These are phyloP conservation scores for Xylogone sp. DNA, from an alignment of 2,329 filamentous ascomycete species.

Conservation along the genomic window DNA sequence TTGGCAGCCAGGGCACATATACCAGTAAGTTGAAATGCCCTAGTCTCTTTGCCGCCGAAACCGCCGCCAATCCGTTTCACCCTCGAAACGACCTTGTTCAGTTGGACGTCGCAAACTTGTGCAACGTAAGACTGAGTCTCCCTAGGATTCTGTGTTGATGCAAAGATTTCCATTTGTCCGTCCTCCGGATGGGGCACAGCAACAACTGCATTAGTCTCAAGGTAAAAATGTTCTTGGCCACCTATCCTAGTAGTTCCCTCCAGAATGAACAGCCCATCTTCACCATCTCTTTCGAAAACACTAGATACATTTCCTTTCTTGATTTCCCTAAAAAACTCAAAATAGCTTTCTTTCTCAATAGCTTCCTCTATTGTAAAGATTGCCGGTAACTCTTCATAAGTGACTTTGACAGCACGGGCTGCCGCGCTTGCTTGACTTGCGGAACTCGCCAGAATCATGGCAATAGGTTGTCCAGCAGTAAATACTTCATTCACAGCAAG, in stretches of 20 bases:
- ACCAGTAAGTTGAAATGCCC: constrained; percentile 66
- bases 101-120: constrained; percentile 75
- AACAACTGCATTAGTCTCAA: constrained; percentile 86
- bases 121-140: constrained; percentile 87
- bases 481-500: constrained; percentile 89
- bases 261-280: constrained; percentile 83
- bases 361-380: constrained; percentile 95
- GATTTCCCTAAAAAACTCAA: constrained; percentile 76
- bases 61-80: constrained; percentile 93
- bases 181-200: constrained; percentile 88
- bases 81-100: constrained; percentile 84
- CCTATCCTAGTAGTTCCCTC: constrained; percentile 84
- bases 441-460: constrained; percentile 78
- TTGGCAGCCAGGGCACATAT: constrained; percentile 84
- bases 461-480: constrained; percentile 89
- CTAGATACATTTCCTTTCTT: constrained; percentile 77
- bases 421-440: constrained; percentile 75
- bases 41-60: constrained; percentile 93
- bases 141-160: constrained; percentile 88
- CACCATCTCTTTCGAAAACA: constrained; percentile 74
- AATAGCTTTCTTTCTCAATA: constrained; percentile 85
- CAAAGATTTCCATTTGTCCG: constrained; percentile 91
- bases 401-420: constrained; percentile 77
- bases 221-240: constrained; percentile 95
- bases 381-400: constrained; percentile 87